These are phyloP conservation scores for Flaveria bidentis DNA, from an alignment of 129 eudicot species.

Conservation along the genomic window DNA sequence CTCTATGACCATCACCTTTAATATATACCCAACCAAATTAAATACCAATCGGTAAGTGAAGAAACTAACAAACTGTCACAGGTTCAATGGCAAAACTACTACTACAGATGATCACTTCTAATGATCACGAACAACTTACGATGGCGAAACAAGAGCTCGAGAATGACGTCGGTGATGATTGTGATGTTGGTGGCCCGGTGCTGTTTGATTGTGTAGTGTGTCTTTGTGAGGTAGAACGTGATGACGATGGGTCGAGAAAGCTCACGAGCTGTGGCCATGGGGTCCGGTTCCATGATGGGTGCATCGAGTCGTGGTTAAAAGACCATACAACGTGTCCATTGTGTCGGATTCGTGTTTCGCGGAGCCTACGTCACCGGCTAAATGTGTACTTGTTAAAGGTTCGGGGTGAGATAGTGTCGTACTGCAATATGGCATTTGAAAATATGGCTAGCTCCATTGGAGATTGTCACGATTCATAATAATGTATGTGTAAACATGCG, in stretches of 20 bases:
- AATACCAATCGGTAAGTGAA: background rate
- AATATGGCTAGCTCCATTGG: background rate
- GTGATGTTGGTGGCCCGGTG: background rate
- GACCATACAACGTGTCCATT: constrained; percentile 21
- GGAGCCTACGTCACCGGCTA: background rate
- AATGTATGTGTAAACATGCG: background rate
- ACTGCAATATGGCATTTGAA: constrained; percentile 6
- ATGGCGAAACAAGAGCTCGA: background rate
- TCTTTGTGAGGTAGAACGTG: constrained; percentile 24
- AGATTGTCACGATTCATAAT: background rate
- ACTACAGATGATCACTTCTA: too few relatives aligned
- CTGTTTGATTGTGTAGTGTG: constrained; percentile 15
- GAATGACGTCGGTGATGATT: background rate
- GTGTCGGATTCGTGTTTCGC: constrained; percentile 13
- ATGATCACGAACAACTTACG: too few relatives aligned
- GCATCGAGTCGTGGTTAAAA: constrained; percentile 24
- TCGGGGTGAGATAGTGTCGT: background rate
- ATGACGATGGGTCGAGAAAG: background rate
- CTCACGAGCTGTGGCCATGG: constrained; percentile 11
- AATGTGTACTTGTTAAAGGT: background rate
- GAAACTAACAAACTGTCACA: background rate
- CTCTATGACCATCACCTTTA: background rate
- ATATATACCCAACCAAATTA: background rate
- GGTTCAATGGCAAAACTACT: background rate
- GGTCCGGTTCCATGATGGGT: constrained; percentile 10